Conservation (phyloP, 2,329 filamentous ascomycete species). For the Mycosphaerella arachidis region DNA sequence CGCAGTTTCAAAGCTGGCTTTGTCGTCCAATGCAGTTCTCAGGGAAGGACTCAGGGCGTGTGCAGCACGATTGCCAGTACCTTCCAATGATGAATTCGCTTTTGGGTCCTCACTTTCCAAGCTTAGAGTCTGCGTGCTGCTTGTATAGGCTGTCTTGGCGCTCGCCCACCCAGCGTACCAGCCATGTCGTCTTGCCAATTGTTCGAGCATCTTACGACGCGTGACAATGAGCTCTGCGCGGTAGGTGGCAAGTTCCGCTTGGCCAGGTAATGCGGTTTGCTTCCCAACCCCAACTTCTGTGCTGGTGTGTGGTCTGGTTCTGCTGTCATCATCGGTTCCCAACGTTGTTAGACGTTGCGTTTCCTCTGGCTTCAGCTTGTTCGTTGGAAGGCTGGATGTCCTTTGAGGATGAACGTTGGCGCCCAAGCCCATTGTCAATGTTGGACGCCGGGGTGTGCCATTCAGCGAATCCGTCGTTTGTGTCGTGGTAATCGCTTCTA, state of each 20-base stretch:
- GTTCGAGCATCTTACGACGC: slow-evolving; percentile 73
- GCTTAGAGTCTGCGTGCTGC: not conserved
- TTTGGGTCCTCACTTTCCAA: not conserved
- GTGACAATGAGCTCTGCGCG: slow-evolving; percentile 78
- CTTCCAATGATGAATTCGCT: not conserved
- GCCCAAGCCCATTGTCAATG: slow-evolving; percentile 27
- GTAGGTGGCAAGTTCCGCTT: slow-evolving; percentile 76
- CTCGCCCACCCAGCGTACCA: slow-evolving; percentile 74
- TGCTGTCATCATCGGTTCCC: slow-evolving; percentile 5
- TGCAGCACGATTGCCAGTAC: not conserved
- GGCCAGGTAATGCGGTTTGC: slow-evolving; percentile 39
- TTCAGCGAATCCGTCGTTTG: slow-evolving; percentile 12
- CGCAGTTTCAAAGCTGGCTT: slow-evolving; percentile 37
- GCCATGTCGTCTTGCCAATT: slow-evolving; percentile 63
- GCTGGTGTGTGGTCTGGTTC: slow-evolving; percentile 17
- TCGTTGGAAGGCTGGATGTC: slow-evolving; percentile 23
- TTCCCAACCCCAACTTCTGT: slow-evolving; percentile 13
- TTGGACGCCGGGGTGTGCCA: slow-evolving; percentile 20
- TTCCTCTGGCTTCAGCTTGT: slow-evolving; percentile 7
- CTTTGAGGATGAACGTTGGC: slow-evolving; percentile 32
- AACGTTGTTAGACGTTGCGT: slow-evolving; percentile 7
- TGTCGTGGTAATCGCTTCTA: slow-evolving; percentile 20
- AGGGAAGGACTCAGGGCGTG: slow-evolving; percentile 26
- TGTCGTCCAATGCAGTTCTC: slow-evolving; percentile 31
- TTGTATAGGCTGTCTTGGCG: slow-evolving; percentile 7